Evolutionary conservation across 495 filamentous ascomycete species (phyloP).

Genomic region (Neurospora sp.): DNA sequence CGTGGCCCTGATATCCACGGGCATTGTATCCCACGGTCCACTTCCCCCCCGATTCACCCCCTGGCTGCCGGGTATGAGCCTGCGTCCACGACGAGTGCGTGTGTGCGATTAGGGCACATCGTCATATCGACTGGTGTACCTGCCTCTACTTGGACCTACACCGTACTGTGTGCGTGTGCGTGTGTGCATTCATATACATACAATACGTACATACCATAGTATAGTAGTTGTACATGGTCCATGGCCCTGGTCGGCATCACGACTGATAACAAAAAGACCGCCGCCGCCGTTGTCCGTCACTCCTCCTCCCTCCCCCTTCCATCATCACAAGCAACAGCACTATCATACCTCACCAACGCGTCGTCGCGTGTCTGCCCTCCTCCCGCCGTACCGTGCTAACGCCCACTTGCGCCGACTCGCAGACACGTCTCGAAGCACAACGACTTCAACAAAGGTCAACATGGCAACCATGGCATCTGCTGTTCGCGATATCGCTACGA

Average conservation of each 20-base stretch:
- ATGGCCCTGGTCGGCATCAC: neutral
- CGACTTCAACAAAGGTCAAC: conserved; percentile 24
- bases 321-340: conserved; percentile 2
- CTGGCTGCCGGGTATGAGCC: neutral
- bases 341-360: conserved; percentile 3
- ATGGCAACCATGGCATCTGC: conserved; percentile 54
- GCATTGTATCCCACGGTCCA: conserved; percentile 7
- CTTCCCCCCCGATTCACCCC: neutral
- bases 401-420: conserved; percentile 13
- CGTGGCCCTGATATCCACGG: neutral
- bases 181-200: neutral
- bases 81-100: neutral
- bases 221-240: neutral
- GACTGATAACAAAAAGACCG: neutral
- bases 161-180: neutral
- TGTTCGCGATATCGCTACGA: conserved; percentile 62
- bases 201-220: neutral
- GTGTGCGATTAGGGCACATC: neutral
- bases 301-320: neutral
- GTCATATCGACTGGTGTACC: neutral
- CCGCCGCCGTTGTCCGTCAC: neutral
- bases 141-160: neutral
- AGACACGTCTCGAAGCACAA: conserved; percentile 41
- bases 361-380: conserved; percentile 12
- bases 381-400: conserved; percentile 7